Evolutionary conservation across 441 rosid species (phyloP).

Genomic region (Capsella rubella): DNA sequence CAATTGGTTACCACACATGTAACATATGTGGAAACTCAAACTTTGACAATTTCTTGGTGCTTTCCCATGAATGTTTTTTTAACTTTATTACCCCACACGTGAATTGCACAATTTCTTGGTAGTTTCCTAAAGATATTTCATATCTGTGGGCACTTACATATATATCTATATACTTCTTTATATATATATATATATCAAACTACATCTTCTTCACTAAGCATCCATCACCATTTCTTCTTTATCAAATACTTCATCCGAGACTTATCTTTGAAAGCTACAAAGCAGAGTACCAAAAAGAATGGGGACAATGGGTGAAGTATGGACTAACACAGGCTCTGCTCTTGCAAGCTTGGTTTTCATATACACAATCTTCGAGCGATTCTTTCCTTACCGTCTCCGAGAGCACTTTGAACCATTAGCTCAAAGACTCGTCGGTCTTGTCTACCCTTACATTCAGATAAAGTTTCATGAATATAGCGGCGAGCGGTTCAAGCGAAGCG

Average conservation of each 20-base stretch:
- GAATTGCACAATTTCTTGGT: background rate
- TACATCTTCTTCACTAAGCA: conserved; percentile 5
- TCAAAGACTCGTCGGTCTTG: conserved; percentile 9
- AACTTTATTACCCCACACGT: background rate
- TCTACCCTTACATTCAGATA: conserved; percentile 34
- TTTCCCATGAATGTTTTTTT: background rate
- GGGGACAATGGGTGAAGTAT: conserved; percentile 20
- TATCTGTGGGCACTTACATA: background rate
- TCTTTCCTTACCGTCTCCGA: conserved; percentile 22
- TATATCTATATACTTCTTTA: background rate
- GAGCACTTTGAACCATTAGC: conserved; percentile 16
- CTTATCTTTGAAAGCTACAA: background rate
- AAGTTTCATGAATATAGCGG: conserved; percentile 37
- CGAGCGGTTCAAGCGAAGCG: conserved; percentile 27
- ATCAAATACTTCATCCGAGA: background rate
- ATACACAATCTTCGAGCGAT: conserved; percentile 31
- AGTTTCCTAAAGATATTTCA: background rate
- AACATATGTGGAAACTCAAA: background rate
- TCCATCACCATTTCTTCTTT: conserved; percentile 13
- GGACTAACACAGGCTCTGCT: conserved; percentile 38
- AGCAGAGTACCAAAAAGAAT: background rate
- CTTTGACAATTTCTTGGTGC: background rate
- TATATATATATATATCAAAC: background rate
- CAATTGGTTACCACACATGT: background rate
- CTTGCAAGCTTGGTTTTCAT: conserved; percentile 31